These are phyloP conservation scores for Blechomonas ayalai DNA, from an alignment of 208 protist species.

Conservation along the genomic window DNA sequence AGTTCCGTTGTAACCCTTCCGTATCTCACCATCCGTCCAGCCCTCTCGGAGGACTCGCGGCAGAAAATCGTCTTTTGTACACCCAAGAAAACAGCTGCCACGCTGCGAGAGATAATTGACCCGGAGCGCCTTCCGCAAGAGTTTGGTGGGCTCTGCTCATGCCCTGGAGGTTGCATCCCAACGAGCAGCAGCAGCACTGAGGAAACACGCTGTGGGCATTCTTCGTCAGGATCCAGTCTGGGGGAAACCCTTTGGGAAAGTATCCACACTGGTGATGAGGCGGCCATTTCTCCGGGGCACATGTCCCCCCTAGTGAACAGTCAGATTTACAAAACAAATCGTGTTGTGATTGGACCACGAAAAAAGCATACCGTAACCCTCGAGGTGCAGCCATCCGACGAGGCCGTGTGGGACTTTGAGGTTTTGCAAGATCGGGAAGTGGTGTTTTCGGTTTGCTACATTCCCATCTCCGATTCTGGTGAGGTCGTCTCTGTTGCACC, in stretches of 20 bases:
- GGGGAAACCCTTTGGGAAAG: no score
- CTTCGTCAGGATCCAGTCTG: no score
- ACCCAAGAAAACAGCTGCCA: constrained; percentile 12
- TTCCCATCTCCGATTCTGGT: constrained; percentile 20
- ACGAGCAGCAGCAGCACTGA: no score
- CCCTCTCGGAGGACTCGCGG: constrained; percentile 15
- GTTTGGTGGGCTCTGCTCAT: constrained; percentile 36
- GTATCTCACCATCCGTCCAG: constrained; percentile 17
- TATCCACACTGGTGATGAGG: no score
- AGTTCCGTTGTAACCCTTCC: constrained; percentile 14
- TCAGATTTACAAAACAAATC: not conserved
- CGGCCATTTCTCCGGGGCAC: no score
- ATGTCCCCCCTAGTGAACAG: not conserved
- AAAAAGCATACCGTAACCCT: constrained; percentile 20
- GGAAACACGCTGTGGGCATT: no score
- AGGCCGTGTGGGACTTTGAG: constrained; percentile 61
- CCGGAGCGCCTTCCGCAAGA: constrained; percentile 30
- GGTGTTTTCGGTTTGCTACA: constrained; percentile 39
- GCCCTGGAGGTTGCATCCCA: constrained; percentile 34
- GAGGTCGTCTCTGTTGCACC: constrained; percentile 18
- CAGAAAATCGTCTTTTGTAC: constrained; percentile 43
- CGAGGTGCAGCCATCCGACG: constrained; percentile 19
- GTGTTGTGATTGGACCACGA: constrained; percentile 16
- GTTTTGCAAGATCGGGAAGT: constrained; percentile 22
- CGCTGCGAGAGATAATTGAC: constrained; percentile 28